A percentile compares a stretch with the other conserved stretches of the same genome.
Conservation (phyloP, 2,329 filamentous ascomycete genomes). For the Talaromyces sp. region DNA sequence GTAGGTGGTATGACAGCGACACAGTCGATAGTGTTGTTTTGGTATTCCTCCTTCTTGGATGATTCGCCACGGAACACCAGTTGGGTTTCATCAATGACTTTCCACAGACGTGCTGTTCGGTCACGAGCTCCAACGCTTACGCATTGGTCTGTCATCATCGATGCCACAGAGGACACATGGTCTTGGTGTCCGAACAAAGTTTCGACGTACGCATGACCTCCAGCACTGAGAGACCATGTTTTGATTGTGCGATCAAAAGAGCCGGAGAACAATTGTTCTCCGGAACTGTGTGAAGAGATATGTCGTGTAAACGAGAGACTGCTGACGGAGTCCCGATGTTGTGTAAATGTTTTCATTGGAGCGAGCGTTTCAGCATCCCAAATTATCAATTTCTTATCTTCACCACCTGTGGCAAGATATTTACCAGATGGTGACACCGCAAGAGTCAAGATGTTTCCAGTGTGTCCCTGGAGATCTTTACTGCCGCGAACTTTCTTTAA, state of each 20-base stretch:
- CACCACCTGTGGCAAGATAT: slow-evolving; percentile 84
- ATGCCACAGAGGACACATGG: slow-evolving; percentile 75
- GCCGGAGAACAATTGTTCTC: slow-evolving; percentile 84
- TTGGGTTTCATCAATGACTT: slow-evolving; percentile 91
- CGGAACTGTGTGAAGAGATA: slow-evolving; percentile 51
- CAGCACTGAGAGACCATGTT: slow-evolving; percentile 72
- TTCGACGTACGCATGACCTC: slow-evolving; percentile 89
- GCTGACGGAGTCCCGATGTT: slow-evolving; percentile 84
- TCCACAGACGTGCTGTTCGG: slow-evolving; percentile 88
- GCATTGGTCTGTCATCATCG: slow-evolving; percentile 79
- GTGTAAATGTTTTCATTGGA: slow-evolving; percentile 77
- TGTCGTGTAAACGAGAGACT: slow-evolving; percentile 78
- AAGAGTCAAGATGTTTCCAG: slow-evolving; percentile 71
- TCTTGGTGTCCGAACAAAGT: slow-evolving; percentile 96
- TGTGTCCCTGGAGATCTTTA: slow-evolving; percentile 63
- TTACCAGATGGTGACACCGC: slow-evolving; percentile 85
- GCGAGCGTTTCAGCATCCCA: slow-evolving; percentile 78
- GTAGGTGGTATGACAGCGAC: slow-evolving; percentile 84
- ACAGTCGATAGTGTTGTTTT: slow-evolving; percentile 84
- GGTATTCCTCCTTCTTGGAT: slow-evolving; percentile 47
- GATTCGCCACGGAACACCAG: slow-evolving; percentile 84
- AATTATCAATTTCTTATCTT: slow-evolving; percentile 77
- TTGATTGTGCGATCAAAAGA: slow-evolving; percentile 92
- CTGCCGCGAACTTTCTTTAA: slow-evolving; percentile 38
- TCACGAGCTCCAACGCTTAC: slow-evolving; percentile 87